Base-by-base conservation (phyloP, 768 basidiomycete genomes). In the Leccinum rimulosum region DNA sequence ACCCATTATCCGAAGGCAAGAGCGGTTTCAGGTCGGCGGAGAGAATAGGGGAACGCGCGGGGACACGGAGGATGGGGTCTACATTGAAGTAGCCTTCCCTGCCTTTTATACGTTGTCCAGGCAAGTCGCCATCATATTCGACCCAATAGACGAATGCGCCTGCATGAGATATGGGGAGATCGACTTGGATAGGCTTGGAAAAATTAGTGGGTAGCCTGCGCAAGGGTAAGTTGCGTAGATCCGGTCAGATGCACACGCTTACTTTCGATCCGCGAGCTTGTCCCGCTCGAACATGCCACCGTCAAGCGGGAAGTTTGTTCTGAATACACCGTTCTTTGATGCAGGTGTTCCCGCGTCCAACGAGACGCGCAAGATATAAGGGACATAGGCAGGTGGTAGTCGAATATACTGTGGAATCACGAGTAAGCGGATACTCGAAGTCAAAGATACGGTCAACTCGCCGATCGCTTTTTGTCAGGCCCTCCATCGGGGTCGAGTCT, bases 61-160 rank as follows among this genome's bases (percentile, higher is more conserved):
- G 92, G 57, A 83, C 77, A 56, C 81, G 85, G 61, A 99, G 85
- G 58, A 93, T 79, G 25, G 96, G 96, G 68, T 98, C 96, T 62
- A 99, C 86, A 74, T 96, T 96, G 76, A 99, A 98, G 77, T 93
- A 98, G 7, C 95, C 95, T 64, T 91, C 86, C 53, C 92, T 84
- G 52, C 95, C 93, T 63, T 86, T 87, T 59, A 89, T 73, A 58
- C 95, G 86, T 54, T 84, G 75, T 11, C 83, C 84, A 22, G 76
- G 72, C 1, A 73, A 62, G 48, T 81, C 80, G 7, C 82, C 82
- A 59, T 93, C 93, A 70, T 97, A 94, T 74, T 98, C 95, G 49
- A 99, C 78, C 86, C 89, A 97, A 75, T 92, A 98, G 56, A 89
- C 84, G 77, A 98, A 99, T 0, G 95, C 94, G 55, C 97, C 97